Evolutionary conservation across 2,329 filamentous ascomycete species (phyloP), one percentile per base, ranked within the genome.

Genomic region (Fusarium kyushuense): DNA sequence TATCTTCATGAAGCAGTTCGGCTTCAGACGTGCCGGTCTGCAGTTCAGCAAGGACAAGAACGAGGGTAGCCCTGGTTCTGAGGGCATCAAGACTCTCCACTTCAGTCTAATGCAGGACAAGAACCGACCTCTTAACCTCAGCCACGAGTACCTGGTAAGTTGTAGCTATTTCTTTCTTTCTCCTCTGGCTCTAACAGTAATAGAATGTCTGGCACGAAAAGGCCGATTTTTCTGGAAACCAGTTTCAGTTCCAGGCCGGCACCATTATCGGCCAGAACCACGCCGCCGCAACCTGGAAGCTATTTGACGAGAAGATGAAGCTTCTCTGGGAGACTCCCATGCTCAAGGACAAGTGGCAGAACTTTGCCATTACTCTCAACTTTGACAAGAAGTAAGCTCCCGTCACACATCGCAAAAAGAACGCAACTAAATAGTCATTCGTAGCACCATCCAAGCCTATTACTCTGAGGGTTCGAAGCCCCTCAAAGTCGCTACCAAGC

Each of bases 331-430:
- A 78, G 27, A 81, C 82, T 0, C 79, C 82, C 4, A 88, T 89
- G 54, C 78, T 81, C n/a, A 73, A 77, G 33, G 80, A 75, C 16
- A 78, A 82, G 21, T 89, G 87, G 81, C 85, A 89, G 74, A 90
- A 90, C 79, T 90, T 89, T 79, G 88, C 83, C 11, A 55, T 89
- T 32, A 84, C 81, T 23, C 78, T 89, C 16, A 83, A 90, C 75
- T 90, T 87, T 75, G 78, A 79, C 49, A 79, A 83, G 55, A 84
- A 86, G 85, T 87, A 76, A 46, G 83, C 77, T 33, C 33, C 27
- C 3, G 9, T 12, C 23, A 53, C 16, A 19, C 14, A 21, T 12
- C 8, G 14, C 46, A 21, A 3, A 40, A 2, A 17, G 7, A 11
- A 10, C 1, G 11, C 29, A n/a, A n/a, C 67, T 71, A 10, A 73